These are phyloP conservation scores for Nakaseomyces delphensis DNA, from an alignment of 1,139 yeast genomes.

Conservation along the genomic window DNA sequence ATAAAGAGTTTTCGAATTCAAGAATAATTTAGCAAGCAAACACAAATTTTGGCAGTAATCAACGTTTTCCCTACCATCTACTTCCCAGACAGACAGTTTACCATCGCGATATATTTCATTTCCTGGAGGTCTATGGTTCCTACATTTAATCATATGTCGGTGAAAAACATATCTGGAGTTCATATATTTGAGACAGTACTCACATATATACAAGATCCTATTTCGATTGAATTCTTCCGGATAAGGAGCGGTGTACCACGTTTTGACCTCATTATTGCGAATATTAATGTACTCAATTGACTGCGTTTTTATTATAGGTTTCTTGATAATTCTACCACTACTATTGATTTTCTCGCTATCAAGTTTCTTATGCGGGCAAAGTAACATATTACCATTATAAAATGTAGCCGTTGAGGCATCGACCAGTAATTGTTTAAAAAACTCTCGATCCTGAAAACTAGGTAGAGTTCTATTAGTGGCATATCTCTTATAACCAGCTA, in stretches of 20 bases:
- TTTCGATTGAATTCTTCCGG: slow-evolving; percentile 76
- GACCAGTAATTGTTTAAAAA: slow-evolving; percentile 17
- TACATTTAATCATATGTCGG: slow-evolving; percentile 70
- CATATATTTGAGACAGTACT: slow-evolving; percentile 77
- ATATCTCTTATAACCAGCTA: slow-evolving; percentile 20
- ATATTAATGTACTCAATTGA: slow-evolving; percentile 51
- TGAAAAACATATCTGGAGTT: slow-evolving; percentile 55
- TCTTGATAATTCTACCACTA: not conserved
- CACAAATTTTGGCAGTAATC: slow-evolving; percentile 84
- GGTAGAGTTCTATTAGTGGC: slow-evolving; percentile 22
- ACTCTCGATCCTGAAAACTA: slow-evolving; percentile 19
- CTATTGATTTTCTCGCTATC: slow-evolving; percentile 7
- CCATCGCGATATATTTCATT: slow-evolving; percentile 75
- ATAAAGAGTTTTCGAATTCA: slow-evolving; percentile 83
- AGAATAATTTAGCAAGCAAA: slow-evolving; percentile 75
- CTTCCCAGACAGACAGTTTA: slow-evolving; percentile 69
- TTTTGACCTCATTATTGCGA: slow-evolving; percentile 63
- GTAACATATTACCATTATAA: slow-evolving; percentile 23
- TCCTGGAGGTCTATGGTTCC: slow-evolving; percentile 75
- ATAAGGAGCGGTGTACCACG: slow-evolving; percentile 92
- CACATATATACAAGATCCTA: slow-evolving; percentile 64
- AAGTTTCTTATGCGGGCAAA: slow-evolving; percentile 13
- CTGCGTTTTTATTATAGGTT: slow-evolving; percentile 5
- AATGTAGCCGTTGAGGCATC: slow-evolving; percentile 20
- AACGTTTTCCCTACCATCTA: slow-evolving; percentile 81